Percentiles rank a stretch among this genome's conserved stretches.
These are phyloP conservation scores for Paragyromitra xinjiangensis DNA, from an alignment of 495 filamentous ascomycete genomes.

Conservation along the genomic window DNA sequence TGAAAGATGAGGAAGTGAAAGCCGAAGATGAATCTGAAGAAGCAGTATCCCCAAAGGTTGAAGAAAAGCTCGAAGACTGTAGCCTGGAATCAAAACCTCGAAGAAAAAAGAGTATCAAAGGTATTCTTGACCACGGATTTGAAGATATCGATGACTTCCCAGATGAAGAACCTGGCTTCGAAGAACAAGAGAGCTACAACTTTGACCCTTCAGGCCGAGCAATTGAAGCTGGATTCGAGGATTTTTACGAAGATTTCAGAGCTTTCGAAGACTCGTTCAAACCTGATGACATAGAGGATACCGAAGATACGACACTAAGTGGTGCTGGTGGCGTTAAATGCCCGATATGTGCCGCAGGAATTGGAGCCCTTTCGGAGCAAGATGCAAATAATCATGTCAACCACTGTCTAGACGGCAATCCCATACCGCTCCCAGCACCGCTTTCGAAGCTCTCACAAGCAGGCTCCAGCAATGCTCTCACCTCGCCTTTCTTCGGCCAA, in stretches of 20 bases:
- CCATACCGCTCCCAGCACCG: slow-evolving; percentile 31
- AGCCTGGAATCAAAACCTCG: neutral
- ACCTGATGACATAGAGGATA: slow-evolving; percentile 23
- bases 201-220: slow-evolving; percentile 53
- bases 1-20: neutral
- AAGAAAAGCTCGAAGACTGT: slow-evolving; percentile 21
- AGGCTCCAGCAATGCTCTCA: slow-evolving; percentile 27
- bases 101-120: slow-evolving; percentile 9
- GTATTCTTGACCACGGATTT: slow-evolving; percentile 62
- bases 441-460: slow-evolving; percentile 14
- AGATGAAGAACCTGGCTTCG: slow-evolving; percentile 56
- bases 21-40: neutral
- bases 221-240: slow-evolving; percentile 50
- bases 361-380: slow-evolving; percentile 57
- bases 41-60: neutral
- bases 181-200: slow-evolving; percentile 37
- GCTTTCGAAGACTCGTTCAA: slow-evolving; percentile 16
- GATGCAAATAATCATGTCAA: slow-evolving; percentile 81
- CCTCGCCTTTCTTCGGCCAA: slow-evolving; percentile 61
- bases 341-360: slow-evolving; percentile 48
- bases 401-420: slow-evolving; percentile 84
- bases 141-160: slow-evolving; percentile 69
- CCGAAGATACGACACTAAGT: slow-evolving; percentile 8
- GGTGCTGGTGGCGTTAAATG: slow-evolving; percentile 20
- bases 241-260: slow-evolving; percentile 39